These are phyloP conservation scores for Pontederia paniculata DNA, from an alignment of 176 grass and related monocot genomes.

Conservation along the genomic window DNA sequence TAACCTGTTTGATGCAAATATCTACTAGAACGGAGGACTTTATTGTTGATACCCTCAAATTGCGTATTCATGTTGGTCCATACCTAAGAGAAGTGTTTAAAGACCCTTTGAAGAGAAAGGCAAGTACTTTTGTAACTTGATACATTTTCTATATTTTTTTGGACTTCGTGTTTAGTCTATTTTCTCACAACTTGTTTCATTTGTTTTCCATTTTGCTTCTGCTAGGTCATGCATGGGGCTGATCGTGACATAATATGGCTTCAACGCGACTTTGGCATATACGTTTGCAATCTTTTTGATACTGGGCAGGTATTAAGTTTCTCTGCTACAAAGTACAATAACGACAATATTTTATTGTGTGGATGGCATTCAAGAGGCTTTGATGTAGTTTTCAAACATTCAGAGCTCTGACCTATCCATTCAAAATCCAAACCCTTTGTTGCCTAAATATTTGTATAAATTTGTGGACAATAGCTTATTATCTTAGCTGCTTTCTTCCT, in stretches of 20 bases:
- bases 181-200: conserved; percentile 21
- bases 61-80: conserved; percentile 64
- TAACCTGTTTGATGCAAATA: conserved; percentile 99
- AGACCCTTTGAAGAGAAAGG: conserved; percentile 89
- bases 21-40: conserved; percentile 98
- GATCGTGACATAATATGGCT: conserved; percentile 97
- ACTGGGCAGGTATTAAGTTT: conserved; percentile 65
- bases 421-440: too few relatives aligned
- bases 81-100: conserved; percentile 71
- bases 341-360: neutral
- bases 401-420: too few relatives aligned
- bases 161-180: conserved; percentile 13
- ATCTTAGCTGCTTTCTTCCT: too few relatives aligned
- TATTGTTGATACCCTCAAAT: conserved; percentile 85
- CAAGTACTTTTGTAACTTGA: neutral
- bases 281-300: conserved; percentile 90
- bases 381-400: too few relatives aligned
- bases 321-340: neutral
- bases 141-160: conserved; percentile 14
- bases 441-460: too few relatives aligned
- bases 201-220: conserved; percentile 8
- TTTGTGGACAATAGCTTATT: too few relatives aligned
- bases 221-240: conserved; percentile 88
- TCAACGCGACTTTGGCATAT: conserved; percentile 80
- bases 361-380: too few relatives aligned